Conservation (phyloP, 441 rosid species). For the Melastoma candidum region DNA sequence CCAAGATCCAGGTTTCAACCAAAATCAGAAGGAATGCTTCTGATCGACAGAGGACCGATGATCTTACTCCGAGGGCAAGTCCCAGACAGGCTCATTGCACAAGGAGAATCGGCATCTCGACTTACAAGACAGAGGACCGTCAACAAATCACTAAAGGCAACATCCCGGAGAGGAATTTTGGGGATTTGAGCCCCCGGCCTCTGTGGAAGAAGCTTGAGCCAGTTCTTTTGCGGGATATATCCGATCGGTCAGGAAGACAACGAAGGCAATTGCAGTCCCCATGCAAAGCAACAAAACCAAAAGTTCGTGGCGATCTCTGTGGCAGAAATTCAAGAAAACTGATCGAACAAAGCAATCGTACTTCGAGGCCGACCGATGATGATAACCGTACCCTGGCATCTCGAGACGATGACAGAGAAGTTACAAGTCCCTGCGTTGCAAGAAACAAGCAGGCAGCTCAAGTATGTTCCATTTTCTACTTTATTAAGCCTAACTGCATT, state of each 20-base stretch:
- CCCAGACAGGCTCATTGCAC: constrained; percentile 19
- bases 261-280: constrained; percentile 41
- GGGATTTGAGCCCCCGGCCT: constrained; percentile 36
- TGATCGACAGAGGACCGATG: constrained; percentile 32
- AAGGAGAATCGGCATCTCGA: constrained; percentile 25
- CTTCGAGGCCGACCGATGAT: constrained; percentile 50
- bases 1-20: constrained; percentile 21
- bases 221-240: constrained; percentile 35
- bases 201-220: constrained; percentile 42
- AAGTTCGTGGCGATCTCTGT: constrained; percentile 31
- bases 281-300: constrained; percentile 26
- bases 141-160: constrained; percentile 23
- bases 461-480: constrained; percentile 26
- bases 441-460: constrained; percentile 29
- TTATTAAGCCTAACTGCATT: neutral
- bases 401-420: constrained; percentile 41
- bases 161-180: constrained; percentile 28
- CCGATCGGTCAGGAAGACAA: constrained; percentile 37
- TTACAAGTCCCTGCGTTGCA: constrained; percentile 46
- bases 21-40: constrained; percentile 27
- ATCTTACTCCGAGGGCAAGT: constrained; percentile 32
- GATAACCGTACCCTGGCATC: constrained; percentile 37
- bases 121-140: constrained; percentile 27
- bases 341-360: constrained; percentile 30
- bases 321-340: constrained; percentile 41